A percentile compares a stretch with the other conserved stretches of the same genome.
phyloP scores from a whole-genome alignment of 148 eudicot species.

The Rhododendron mucronatum region DNA sequence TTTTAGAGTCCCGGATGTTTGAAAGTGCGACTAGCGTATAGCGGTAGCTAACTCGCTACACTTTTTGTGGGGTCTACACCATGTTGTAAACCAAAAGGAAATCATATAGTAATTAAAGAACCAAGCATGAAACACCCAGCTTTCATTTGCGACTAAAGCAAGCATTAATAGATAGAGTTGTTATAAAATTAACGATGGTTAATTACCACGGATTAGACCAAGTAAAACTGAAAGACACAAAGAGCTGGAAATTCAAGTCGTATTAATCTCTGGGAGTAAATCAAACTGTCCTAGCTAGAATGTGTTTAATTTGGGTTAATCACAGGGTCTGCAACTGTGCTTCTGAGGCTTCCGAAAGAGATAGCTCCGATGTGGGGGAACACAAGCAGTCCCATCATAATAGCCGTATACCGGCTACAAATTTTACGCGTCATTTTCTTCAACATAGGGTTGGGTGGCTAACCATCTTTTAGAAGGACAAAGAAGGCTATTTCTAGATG shows the following conservation, averaged over 20 bases:
- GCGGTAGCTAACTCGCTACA: not conserved
- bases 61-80: not conserved
- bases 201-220: not conserved
- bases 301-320: too few species aligned
- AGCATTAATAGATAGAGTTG: not conserved
- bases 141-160: not conserved
- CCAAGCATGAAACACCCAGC: not conserved
- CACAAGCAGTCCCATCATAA: too few species aligned
- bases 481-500: too few species aligned
- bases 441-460: too few species aligned
- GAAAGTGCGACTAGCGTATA: not conserved
- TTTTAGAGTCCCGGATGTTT: not conserved
- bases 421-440: too few species aligned
- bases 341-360: too few species aligned
- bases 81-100: not conserved
- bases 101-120: not conserved
- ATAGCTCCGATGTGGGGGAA: too few species aligned
- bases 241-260: not conserved
- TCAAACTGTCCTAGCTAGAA: too few species aligned
- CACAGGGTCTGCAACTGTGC: too few species aligned
- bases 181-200: not conserved
- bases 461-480: too few species aligned
- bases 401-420: too few species aligned
- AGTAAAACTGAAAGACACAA: not conserved
- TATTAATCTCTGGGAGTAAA: too few species aligned